Conservation (phyloP, 306 rosid species). For the Dicorynia guianensis region DNA sequence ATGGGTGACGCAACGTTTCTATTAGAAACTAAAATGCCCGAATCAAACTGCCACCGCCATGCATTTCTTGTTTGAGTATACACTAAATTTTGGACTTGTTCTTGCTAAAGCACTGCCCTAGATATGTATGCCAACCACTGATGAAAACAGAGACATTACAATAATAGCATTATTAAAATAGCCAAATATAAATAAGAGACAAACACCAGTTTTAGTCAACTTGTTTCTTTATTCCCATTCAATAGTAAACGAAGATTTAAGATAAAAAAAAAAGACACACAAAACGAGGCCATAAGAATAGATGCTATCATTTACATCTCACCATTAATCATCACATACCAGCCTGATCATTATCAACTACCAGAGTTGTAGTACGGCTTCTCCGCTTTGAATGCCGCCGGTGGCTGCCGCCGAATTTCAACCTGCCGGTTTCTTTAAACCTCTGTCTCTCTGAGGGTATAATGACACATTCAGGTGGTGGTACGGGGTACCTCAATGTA, state of each 20-base stretch:
- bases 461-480: slow-evolving; percentile 75
- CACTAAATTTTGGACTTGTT: too few species aligned
- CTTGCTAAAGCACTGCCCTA: too few species aligned
- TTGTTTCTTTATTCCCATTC: slow-evolving; percentile 23
- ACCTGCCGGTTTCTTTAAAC: slow-evolving; percentile 77
- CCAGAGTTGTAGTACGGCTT: slow-evolving; percentile 41
- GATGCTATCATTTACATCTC: slow-evolving; percentile 44
- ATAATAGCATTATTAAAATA: too few species aligned
- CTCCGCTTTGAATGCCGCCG: slow-evolving; percentile 62
- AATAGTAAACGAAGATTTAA: neutral
- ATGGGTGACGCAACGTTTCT: too few species aligned
- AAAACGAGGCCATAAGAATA: neutral
- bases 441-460: slow-evolving; percentile 55
- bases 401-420: slow-evolving; percentile 86
- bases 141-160: too few species aligned
- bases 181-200: neutral
- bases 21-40: too few species aligned
- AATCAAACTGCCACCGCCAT: too few species aligned
- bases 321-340: slow-evolving; percentile 40
- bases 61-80: too few species aligned
- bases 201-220: neutral
- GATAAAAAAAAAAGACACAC: neutral
- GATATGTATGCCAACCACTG: too few species aligned
- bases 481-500: slow-evolving; percentile 58
- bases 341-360: slow-evolving; percentile 33